These are phyloP conservation scores for Eucalyptus pumila DNA, from an alignment of 345 rosid species.

Conservation along the genomic window DNA sequence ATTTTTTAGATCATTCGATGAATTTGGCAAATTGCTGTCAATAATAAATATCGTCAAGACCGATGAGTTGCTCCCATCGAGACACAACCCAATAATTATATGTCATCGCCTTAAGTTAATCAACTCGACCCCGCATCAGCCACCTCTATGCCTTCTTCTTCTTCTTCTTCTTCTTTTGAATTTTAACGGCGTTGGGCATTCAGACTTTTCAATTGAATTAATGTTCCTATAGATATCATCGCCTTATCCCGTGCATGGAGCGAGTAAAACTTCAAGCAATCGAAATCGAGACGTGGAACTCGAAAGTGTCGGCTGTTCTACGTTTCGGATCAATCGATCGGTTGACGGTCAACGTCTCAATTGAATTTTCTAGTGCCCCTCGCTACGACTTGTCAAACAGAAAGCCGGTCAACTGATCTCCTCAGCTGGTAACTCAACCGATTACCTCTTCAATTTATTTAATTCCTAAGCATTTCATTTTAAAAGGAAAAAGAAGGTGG, in stretches of 20 bases:
- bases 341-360: neutral
- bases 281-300: neutral
- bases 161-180: rapidly evolving
- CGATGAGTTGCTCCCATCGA: rapidly evolving
- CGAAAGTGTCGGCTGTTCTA: neutral
- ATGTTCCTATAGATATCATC: rapidly evolving
- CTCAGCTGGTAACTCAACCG: neutral
- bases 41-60: neutral
- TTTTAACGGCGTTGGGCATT: neutral
- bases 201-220: neutral
- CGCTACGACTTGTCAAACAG: neutral
- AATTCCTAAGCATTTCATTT: neutral
- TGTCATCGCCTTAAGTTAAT: neutral
- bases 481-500: neutral
- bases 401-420: neutral
- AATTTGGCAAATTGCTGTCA: rapidly evolving
- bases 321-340: neutral
- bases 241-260: neutral
- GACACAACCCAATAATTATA: neutral
- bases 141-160: neutral
- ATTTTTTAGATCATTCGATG: neutral
- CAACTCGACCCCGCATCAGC: rapidly evolving
- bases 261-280: neutral
- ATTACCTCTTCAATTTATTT: neutral
- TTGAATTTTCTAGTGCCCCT: neutral